A percentile compares a stretch with the other conserved stretches of the same genome.
Evolutionary conservation across 2,329 filamentous ascomycete species (phyloP).

Genomic region (Leptographium wingfieldii): DNA sequence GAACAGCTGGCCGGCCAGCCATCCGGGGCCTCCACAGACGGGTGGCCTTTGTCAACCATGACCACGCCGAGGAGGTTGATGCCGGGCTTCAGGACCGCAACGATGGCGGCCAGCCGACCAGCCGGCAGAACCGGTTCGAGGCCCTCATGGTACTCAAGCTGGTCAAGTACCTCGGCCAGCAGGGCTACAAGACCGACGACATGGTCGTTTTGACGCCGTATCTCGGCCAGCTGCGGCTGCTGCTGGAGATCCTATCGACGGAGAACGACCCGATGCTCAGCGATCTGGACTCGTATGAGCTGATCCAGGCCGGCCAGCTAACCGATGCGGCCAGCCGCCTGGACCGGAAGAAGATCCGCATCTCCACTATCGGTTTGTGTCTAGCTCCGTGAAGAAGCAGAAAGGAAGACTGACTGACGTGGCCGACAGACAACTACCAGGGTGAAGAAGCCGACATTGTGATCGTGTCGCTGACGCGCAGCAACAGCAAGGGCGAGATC

Average conservation of each 20-base stretch:
- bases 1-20: slow-evolving; percentile 30
- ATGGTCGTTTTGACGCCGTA: slow-evolving; percentile 63
- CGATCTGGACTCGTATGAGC: slow-evolving; percentile 41
- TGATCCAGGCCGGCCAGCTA: slow-evolving; percentile 46
- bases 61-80: slow-evolving; percentile 35
- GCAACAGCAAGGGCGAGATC: slow-evolving; percentile 50
- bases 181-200: slow-evolving; percentile 53
- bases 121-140: slow-evolving; percentile 50
- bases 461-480: slow-evolving; percentile 53
- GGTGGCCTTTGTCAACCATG: slow-evolving; percentile 56
- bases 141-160: slow-evolving; percentile 51
- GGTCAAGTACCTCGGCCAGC: slow-evolving; percentile 56
- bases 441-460: slow-evolving; percentile 67
- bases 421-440: slow-evolving; percentile 56
- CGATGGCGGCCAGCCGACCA: slow-evolving; percentile 21
- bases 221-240: slow-evolving; percentile 50
- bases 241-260: slow-evolving; percentile 37
- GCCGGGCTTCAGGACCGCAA: slow-evolving; percentile 30
- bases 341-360: slow-evolving; percentile 37
- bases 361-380: slow-evolving; percentile 56
- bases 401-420: neutral
- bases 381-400: neutral
- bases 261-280: slow-evolving; percentile 51
- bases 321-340: slow-evolving; percentile 36
- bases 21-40: slow-evolving; percentile 45